Base-by-base conservation (phyloP, 305 asterid genomes). In the Salvia sclarea region DNA sequence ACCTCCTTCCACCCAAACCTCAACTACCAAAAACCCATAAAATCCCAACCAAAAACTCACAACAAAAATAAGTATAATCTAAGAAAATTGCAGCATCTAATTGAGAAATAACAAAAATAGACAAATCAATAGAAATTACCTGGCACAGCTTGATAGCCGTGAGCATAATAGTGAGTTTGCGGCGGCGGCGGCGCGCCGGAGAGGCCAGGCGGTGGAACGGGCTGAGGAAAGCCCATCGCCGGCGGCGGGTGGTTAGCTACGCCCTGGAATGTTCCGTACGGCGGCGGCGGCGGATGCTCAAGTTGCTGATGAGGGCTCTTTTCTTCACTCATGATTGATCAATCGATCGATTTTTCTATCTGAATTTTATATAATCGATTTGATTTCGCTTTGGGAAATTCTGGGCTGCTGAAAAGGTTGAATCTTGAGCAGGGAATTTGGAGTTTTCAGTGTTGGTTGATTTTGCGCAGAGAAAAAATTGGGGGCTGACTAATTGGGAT, bases 221-320 rank as follows among this genome's bases (percentile, higher is more conserved):
- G 97, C 76, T 90, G 93, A 70, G 98, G 98, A 50, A 92, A 85
- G 64, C 97, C 97, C 20, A 72, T 56, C 57, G 84, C 93, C 30
- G 93, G 70, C 66, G 79, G 90, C 49, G 90, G 89, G 80, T 84
- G 65, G 83, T 82, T 88, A 35, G 81, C 83, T 5, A 86, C 91
- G 12, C 97, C 96, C 73, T 90, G 93, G 61, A 90, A 92, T 37
- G 97, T 92, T 18, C 95, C 98, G 62, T 92, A 92, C 68, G 82
- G 85, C 11, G 91, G 81, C 22, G 85, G 82, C 5, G 78, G 77
- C 8, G 81, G 79, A 25, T 74, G 76, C 20, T 53, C 71, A 53
- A 55, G 81, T 77, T 48, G 69, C 3, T 61, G 49, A 24, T 68
- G 79, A 53, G 67, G 75, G 69, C 48, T 69, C 4, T 72, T 88